Evolutionary conservation across 768 basidiomycete genomes (phyloP).

Genomic region (Hydnomerulius pinastri): DNA sequence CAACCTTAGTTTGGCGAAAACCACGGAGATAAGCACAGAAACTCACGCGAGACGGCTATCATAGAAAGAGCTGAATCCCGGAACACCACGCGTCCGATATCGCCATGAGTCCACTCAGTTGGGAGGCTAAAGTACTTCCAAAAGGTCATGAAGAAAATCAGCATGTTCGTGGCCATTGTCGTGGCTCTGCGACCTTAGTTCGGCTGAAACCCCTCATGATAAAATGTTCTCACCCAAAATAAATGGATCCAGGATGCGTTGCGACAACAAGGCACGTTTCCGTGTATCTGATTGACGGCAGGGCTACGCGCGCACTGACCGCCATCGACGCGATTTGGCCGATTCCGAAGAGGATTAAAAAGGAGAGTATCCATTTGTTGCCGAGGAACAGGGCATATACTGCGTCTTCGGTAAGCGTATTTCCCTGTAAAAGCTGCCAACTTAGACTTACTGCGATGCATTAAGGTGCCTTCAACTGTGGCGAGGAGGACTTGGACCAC

Average conservation of each 20-base stretch:
- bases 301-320: slow-evolving; percentile 11
- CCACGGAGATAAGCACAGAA: neutral
- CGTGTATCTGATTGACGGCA: slow-evolving; percentile 11
- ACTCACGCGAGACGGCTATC: slow-evolving; percentile 15
- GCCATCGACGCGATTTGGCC: slow-evolving; percentile 19
- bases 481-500: slow-evolving; percentile 15
- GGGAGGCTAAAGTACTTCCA: slow-evolving; percentile 20
- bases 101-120: neutral
- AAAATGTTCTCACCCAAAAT: slow-evolving; percentile 17
- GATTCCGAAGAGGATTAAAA: slow-evolving; percentile 9
- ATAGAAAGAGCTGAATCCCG: slow-evolving; percentile 18
- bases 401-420: slow-evolving; percentile 1
- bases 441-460: slow-evolving; percentile 19
- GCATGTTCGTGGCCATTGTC: slow-evolving; percentile 15
- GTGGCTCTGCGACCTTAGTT: slow-evolving; percentile 8
- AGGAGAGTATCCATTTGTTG: slow-evolving; percentile 3
- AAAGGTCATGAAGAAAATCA: slow-evolving; percentile 20
- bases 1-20: neutral
- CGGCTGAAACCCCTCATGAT: neutral
- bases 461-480: slow-evolving; percentile 13
- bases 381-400: slow-evolving; percentile 20
- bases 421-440: neutral
- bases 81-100: slow-evolving; percentile 9
- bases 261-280: slow-evolving; percentile 16
- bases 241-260: slow-evolving; percentile 13